Conservation (phyloP, 1,284 basidiomycete species). For the Cystobasidium sp. region DNA sequence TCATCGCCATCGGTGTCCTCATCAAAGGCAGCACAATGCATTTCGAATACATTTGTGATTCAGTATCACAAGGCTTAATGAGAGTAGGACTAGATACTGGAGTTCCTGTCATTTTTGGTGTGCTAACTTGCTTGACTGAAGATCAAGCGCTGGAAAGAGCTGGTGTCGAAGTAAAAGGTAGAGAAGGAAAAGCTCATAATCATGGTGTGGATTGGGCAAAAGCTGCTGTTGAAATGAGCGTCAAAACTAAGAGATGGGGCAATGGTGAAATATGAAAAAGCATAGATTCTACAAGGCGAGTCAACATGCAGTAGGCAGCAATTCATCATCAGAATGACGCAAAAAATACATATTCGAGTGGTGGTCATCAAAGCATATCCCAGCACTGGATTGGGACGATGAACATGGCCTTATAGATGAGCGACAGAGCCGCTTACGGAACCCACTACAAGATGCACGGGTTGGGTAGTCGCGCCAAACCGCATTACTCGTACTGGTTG, state of each 20-base stretch:
- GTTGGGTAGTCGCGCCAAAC: too few relatives aligned
- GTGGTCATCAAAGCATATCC: too few relatives aligned
- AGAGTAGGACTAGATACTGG: constrained; percentile 88
- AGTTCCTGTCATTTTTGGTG: constrained; percentile 95
- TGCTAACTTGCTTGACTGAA: constrained; percentile 89
- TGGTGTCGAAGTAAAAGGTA: constrained; percentile 66
- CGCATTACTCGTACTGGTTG: too few relatives aligned
- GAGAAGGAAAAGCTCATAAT: constrained; percentile 75
- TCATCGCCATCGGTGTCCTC: constrained; percentile 94
- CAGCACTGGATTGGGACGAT: too few relatives aligned
- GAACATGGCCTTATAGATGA: too few relatives aligned
- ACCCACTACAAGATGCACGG: too few relatives aligned
- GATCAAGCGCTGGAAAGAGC: constrained; percentile 93
- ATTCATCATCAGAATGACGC: too few relatives aligned
- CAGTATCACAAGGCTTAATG: constrained; percentile 91
- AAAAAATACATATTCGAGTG: too few relatives aligned
- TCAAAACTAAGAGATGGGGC: constrained; percentile 72
- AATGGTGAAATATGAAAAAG: constrained; percentile 80
- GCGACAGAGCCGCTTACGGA: too few relatives aligned
- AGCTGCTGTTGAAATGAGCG: constrained; percentile 91
- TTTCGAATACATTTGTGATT: constrained; percentile 97
- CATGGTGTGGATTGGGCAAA: constrained; percentile 96
- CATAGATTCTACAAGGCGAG: too few relatives aligned
- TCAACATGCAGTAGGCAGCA: too few relatives aligned
- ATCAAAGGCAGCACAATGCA: constrained; percentile 98